Conservation (phyloP, 306 rosid genomes). For the Vigna hirtella region DNA sequence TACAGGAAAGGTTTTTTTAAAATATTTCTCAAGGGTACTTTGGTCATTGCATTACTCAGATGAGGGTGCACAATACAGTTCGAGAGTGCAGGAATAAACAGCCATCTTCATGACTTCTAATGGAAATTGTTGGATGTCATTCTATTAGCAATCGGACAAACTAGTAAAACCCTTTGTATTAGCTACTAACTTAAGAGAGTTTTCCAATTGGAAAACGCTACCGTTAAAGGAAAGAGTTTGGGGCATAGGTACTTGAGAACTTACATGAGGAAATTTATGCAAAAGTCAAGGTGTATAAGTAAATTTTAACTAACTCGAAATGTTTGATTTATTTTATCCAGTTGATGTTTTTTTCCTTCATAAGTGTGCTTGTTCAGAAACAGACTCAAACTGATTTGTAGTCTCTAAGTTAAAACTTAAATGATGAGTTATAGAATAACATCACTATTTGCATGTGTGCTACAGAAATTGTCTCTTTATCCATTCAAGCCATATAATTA, state of each 20-base stretch:
- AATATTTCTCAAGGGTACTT: too few species aligned
- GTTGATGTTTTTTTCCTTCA: background rate
- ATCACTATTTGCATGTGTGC: conserved; percentile 23
- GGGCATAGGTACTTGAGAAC: background rate
- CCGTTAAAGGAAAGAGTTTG: background rate
- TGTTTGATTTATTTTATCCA: background rate
- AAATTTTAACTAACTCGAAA: background rate
- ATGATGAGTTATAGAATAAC: conserved; percentile 2
- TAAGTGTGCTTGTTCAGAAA: background rate
- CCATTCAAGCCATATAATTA: background rate
- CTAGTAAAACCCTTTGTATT: background rate
- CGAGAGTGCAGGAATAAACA: too few species aligned
- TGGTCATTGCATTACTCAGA: too few species aligned
- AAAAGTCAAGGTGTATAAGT: background rate
- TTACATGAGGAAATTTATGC: background rate
- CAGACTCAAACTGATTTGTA: background rate
- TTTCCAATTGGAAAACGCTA: background rate
- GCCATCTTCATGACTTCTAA: conserved; percentile 7
- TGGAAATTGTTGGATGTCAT: conserved; percentile 15
- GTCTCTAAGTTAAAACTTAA: conserved; percentile 30
- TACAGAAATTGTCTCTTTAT: background rate
- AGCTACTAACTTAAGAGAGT: background rate
- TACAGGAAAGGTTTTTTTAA: too few species aligned
- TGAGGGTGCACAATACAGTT: too few species aligned
- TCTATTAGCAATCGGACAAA: background rate